Evolutionary conservation across 2,329 filamentous ascomycete species (phyloP).

Genomic region (Sordariomycetes sp.): DNA sequence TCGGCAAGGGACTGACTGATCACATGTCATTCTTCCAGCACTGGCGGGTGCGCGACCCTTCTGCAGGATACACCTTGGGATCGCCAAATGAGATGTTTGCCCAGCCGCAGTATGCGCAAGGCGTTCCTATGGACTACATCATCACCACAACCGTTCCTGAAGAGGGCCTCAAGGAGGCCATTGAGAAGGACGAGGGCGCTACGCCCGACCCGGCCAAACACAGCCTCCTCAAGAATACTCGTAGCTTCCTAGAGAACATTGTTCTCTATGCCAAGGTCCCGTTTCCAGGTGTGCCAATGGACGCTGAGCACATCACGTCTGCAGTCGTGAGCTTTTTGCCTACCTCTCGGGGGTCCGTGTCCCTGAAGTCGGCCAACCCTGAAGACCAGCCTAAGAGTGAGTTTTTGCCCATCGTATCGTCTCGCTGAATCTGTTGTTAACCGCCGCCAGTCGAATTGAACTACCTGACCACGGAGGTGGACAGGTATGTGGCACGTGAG

Average conservation of each 20-base stretch:
- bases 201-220: conserved; percentile 18
- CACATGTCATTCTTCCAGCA: conserved; percentile 16
- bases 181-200: conserved; percentile 21
- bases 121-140: conserved; percentile 26
- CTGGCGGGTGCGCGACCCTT: conserved; percentile 21
- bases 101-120: conserved; percentile 23
- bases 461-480: conserved; percentile 13
- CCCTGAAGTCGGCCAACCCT: conserved; percentile 10
- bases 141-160: conserved; percentile 16
- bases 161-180: conserved; percentile 18
- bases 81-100: conserved; percentile 23
- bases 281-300: conserved; percentile 10
- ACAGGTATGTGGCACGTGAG: conserved; percentile 12
- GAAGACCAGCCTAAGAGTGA: conserved; percentile 13
- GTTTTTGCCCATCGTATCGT: neutral
- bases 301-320: conserved; percentile 13
- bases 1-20: conserved; percentile 32
- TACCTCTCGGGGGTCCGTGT: conserved; percentile 12
- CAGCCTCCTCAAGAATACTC: conserved; percentile 17
- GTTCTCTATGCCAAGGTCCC: conserved; percentile 13
- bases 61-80: conserved; percentile 20
- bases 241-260: conserved; percentile 14
- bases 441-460: conserved; percentile 10
- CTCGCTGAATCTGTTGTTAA: neutral
- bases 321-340: conserved; percentile 12